phyloP scores from a whole-genome alignment of 176 grass and related monocot species.

The Chloris gayana region DNA sequence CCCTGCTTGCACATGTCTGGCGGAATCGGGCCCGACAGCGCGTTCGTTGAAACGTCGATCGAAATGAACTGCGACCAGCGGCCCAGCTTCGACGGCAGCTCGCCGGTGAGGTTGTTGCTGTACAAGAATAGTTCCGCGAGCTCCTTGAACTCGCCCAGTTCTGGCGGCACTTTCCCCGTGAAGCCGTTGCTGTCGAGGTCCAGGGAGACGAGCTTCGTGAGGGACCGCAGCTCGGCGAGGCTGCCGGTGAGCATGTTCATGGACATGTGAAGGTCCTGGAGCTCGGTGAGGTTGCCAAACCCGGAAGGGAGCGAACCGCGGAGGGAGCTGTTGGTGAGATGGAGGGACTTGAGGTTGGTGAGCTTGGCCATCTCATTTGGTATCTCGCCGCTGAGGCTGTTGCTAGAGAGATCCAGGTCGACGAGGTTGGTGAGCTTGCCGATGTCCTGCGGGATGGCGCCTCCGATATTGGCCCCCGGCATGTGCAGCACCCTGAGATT shows the following conservation, averaged over 20 bases:
- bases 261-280: slow-evolving; percentile 66
- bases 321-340: slow-evolving; percentile 82
- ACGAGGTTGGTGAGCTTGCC: slow-evolving; percentile 51
- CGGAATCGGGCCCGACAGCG: slow-evolving; percentile 67
- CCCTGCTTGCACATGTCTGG: slow-evolving; percentile 86
- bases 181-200: slow-evolving; percentile 71
- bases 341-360: slow-evolving; percentile 43
- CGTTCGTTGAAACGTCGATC: slow-evolving; percentile 89
- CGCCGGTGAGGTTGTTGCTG: slow-evolving; percentile 65
- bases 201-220: slow-evolving; percentile 63
- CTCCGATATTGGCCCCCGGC: slow-evolving; percentile 57
- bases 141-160: slow-evolving; percentile 76
- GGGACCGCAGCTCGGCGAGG: slow-evolving; percentile 60
- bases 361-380: slow-evolving; percentile 60
- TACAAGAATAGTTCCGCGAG: slow-evolving; percentile 82
- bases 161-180: slow-evolving; percentile 54
- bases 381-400: slow-evolving; percentile 60
- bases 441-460: slow-evolving; percentile 62
- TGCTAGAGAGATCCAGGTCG: slow-evolving; percentile 71
- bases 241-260: slow-evolving; percentile 55
- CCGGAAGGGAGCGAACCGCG: slow-evolving; percentile 53
- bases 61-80: slow-evolving; percentile 73
- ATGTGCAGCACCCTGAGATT: slow-evolving; percentile 66
- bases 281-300: slow-evolving; percentile 52
- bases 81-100: slow-evolving; percentile 61